A percentile compares a stretch with the other conserved stretches of the same genome.
These are phyloP conservation scores for Globisporangium megalacanthum DNA, from an alignment of 352 stramenopile species.

Conservation along the genomic window DNA sequence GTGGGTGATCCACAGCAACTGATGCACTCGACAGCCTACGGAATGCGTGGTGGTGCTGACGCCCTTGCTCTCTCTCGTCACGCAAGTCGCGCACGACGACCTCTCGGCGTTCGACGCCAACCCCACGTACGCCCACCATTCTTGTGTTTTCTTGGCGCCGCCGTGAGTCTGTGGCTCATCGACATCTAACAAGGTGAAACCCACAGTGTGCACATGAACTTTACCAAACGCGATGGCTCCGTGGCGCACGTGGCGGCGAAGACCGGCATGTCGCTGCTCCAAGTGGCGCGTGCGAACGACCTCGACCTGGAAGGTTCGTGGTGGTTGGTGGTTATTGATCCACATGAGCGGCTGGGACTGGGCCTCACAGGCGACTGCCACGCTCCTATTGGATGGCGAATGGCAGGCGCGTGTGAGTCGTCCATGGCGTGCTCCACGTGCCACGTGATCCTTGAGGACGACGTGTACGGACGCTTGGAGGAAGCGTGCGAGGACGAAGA, in stretches of 20 bases:
- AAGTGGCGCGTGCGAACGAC: constrained; percentile 91
- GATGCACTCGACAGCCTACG: too few relatives aligned
- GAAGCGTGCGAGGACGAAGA: constrained; percentile 96
- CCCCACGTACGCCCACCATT: constrained; percentile 33
- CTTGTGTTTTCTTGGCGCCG: neutral
- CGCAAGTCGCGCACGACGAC: constrained; percentile 36
- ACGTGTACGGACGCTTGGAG: constrained; percentile 90
- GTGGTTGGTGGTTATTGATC: neutral
- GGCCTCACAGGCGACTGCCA: too few relatives aligned
- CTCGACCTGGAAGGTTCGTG: constrained; percentile 90
- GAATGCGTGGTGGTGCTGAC: neutral
- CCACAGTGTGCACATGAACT: constrained; percentile 70
- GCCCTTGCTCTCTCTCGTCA: neutral
- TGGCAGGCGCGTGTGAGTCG: constrained; percentile 85
- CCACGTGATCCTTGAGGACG: constrained; percentile 94
- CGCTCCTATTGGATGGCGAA: neutral
- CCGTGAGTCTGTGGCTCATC: neutral
- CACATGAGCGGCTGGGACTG: too few relatives aligned
- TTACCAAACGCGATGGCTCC: constrained; percentile 56
- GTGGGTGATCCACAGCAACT: constrained; percentile 8
- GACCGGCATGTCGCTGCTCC: constrained; percentile 83
- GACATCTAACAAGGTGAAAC: neutral
- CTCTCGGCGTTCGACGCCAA: constrained; percentile 45
- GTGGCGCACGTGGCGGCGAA: constrained; percentile 63
- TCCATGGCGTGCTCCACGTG: constrained; percentile 98